These are phyloP conservation scores for Schizosaccharomyces japonicus DNA, from an alignment of 805 yeast genomes.

Conservation along the genomic window DNA sequence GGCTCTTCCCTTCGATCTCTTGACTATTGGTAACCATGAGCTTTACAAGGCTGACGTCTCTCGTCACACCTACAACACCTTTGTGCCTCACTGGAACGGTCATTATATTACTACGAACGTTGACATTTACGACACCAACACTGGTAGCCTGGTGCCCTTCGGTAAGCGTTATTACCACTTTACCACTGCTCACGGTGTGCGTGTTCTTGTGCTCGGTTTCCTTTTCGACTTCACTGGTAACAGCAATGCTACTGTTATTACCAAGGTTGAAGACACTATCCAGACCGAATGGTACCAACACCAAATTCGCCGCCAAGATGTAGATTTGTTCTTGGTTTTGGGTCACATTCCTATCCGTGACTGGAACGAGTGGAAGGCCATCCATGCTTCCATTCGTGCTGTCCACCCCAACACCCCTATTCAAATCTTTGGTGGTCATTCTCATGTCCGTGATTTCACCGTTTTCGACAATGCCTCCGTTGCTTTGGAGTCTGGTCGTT, in stretches of 20 bases:
- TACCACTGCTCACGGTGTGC: slow-evolving; percentile 27
- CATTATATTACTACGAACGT: slow-evolving; percentile 31
- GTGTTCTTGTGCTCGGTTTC: slow-evolving; percentile 51
- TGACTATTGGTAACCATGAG: slow-evolving; percentile 83
- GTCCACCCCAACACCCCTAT: slow-evolving; percentile 39
- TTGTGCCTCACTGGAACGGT: slow-evolving; percentile 33
- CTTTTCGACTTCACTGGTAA: slow-evolving; percentile 48
- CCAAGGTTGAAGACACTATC: slow-evolving; percentile 31
- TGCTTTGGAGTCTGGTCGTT: slow-evolving; percentile 80
- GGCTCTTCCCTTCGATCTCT: slow-evolving; percentile 40
- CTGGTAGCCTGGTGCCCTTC: slow-evolving; percentile 30
- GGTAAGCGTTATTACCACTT: slow-evolving; percentile 48
- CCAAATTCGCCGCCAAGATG: slow-evolving; percentile 18
- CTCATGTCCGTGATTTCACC: slow-evolving; percentile 70
- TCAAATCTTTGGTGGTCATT: slow-evolving; percentile 84
- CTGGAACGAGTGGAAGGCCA: no score
- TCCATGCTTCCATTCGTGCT: slow-evolving; percentile 31
- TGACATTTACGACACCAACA: slow-evolving; percentile 15
- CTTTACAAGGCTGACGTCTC: slow-evolving; percentile 46
- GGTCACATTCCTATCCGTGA: not conserved
- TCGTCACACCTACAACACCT: slow-evolving; percentile 34
- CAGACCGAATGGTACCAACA: slow-evolving; percentile 42
- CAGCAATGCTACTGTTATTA: slow-evolving; percentile 39
- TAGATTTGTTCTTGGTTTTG: slow-evolving; percentile 22
- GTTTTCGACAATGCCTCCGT: slow-evolving; percentile 40